Evolutionary conservation across 345 rosid species (phyloP).

Genomic region (Pistacia atlantica): DNA sequence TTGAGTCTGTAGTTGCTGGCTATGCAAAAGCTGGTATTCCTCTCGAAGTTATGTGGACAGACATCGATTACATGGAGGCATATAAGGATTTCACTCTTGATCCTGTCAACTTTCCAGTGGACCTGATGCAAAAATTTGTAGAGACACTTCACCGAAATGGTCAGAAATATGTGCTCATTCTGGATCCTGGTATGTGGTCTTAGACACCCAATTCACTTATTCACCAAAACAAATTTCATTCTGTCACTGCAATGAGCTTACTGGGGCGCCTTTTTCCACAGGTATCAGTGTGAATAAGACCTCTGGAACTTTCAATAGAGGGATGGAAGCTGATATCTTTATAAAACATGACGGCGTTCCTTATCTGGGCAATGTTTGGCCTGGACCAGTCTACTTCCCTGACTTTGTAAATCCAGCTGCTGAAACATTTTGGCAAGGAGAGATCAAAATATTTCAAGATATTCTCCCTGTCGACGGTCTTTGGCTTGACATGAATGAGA

Average conservation of each 20-base stretch:
- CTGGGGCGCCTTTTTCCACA: slow-evolving; percentile 1
- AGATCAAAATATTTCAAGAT: too few species aligned
- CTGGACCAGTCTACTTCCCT: too few species aligned
- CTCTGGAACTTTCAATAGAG: too few species aligned
- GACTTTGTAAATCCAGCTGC: too few species aligned
- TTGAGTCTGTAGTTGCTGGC: slow-evolving; percentile 42
- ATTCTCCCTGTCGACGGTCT: too few species aligned
- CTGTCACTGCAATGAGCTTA: background rate
- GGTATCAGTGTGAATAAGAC: slow-evolving; percentile 26
- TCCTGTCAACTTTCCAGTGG: slow-evolving; percentile 39
- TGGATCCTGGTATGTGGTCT: slow-evolving; percentile 47
- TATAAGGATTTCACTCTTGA: slow-evolving; percentile 18
- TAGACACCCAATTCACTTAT: too few species aligned
- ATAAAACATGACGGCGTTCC: too few species aligned
- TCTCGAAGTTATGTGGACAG: slow-evolving; percentile 57
- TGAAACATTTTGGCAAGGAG: too few species aligned
- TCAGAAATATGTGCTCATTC: slow-evolving; percentile 43
- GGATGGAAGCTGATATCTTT: too few species aligned
- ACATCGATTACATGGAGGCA: slow-evolving; percentile 54
- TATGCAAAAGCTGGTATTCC: slow-evolving; percentile 51
- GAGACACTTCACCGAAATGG: slow-evolving; percentile 41
- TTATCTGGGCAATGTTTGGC: too few species aligned
- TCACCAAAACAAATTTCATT: background rate
- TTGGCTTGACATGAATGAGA: too few species aligned
- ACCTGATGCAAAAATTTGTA: slow-evolving; percentile 36